These are phyloP conservation scores for Arthroderma sp. DNA, from an alignment of 2,329 filamentous ascomycete species.

Conservation along the genomic window DNA sequence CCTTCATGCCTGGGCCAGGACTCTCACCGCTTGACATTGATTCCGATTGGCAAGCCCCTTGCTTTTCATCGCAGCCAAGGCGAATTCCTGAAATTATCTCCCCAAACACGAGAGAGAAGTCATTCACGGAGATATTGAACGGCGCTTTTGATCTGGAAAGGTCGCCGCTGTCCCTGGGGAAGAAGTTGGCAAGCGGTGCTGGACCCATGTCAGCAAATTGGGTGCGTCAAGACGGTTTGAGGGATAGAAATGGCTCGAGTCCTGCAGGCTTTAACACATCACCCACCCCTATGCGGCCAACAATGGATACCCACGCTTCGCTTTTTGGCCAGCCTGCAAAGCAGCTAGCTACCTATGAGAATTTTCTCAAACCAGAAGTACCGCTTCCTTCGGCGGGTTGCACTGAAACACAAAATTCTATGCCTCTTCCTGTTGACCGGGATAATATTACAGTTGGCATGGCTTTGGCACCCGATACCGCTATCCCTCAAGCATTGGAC, in stretches of 20 bases:
- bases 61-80: background rate
- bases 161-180: slow-evolving; percentile 6
- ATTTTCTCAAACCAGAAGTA: no score
- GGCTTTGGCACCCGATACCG: background rate
- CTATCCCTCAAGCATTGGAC: background rate
- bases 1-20: background rate
- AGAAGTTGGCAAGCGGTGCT: slow-evolving; percentile 1
- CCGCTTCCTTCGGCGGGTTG: no score
- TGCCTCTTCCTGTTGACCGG: no score
- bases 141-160: slow-evolving; percentile 7
- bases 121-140: slow-evolving; percentile 10
- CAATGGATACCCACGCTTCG: no score
- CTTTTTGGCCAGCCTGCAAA: no score
- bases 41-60: background rate
- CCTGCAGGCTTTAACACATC: no score
- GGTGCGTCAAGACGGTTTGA: background rate
- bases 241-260: no score
- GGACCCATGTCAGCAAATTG: background rate
- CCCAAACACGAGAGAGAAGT: slow-evolving; percentile 4
- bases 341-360: no score
- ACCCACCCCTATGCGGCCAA: no score
- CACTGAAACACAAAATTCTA: no score
- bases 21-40: slow-evolving; percentile 2
- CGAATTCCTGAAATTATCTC: slow-evolving; percentile 3
- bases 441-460: background rate